phyloP scores from a whole-genome alignment of 2,329 filamentous ascomycete species.

The Cytospora piceae region DNA sequence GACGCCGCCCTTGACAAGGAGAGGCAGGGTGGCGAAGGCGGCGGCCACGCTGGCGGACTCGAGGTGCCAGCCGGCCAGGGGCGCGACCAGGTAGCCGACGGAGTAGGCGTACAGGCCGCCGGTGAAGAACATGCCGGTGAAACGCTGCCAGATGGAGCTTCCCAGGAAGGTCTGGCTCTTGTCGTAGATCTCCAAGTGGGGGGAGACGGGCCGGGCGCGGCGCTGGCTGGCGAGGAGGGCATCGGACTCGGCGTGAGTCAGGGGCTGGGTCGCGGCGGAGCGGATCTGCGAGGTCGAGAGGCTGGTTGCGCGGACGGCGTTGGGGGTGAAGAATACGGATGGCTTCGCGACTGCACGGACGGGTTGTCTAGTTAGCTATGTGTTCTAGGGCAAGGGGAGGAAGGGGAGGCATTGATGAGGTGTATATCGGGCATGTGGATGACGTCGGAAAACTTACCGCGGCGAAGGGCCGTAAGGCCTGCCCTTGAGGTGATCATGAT shows the following conservation, averaged over 20 bases:
- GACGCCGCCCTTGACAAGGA: slow-evolving; percentile 60
- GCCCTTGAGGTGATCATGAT: slow-evolving; percentile 62
- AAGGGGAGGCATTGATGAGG: slow-evolving; percentile 6
- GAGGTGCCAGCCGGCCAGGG: slow-evolving; percentile 68
- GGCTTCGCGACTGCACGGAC: slow-evolving; percentile 45
- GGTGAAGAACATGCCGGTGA: slow-evolving; percentile 77
- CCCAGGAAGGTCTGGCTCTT: slow-evolving; percentile 84
- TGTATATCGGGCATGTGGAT: slow-evolving; percentile 10
- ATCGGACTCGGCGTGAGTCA: slow-evolving; percentile 57
- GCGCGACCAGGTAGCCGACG: slow-evolving; percentile 78
- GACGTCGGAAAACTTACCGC: slow-evolving; percentile 49
- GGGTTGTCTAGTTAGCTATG: slow-evolving; percentile 30
- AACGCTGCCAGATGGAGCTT: slow-evolving; percentile 74
- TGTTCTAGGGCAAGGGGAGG: slow-evolving; percentile 15
- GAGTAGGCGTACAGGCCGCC: slow-evolving; percentile 81
- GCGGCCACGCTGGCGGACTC: slow-evolving; percentile 64
- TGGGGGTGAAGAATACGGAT: slow-evolving; percentile 53
- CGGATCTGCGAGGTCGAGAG: slow-evolving; percentile 45
- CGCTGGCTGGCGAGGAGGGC: slow-evolving; percentile 81
- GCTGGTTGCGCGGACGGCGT: slow-evolving; percentile 44
- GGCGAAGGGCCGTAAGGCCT: slow-evolving; percentile 61
- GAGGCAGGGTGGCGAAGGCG: slow-evolving; percentile 61
- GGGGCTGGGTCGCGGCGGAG: slow-evolving; percentile 59
- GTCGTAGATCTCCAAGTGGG: slow-evolving; percentile 85
- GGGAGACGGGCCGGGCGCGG: slow-evolving; percentile 77